Base-by-base conservation (phyloP, 2,329 filamentous ascomycete genomes). In the Scedosporium boydii region DNA sequence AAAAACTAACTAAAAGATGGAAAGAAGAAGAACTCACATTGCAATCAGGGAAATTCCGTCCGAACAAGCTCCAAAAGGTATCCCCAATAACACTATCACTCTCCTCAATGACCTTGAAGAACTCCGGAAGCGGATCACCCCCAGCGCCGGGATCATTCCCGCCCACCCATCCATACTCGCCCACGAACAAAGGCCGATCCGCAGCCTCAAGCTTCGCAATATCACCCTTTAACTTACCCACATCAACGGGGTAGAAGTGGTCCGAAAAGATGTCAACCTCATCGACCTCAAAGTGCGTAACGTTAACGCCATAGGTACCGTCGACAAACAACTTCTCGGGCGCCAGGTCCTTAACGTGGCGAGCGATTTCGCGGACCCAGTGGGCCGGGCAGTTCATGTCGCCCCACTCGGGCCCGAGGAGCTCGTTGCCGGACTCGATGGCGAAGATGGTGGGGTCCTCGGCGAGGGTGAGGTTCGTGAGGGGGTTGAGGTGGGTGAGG, bases 401-500 rank as follows among this genome's bases (percentile, higher is more conserved):
- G 26, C 74, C 75, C 70, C 73, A 80, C 3, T 73, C 64, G 9
- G 75, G 72, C 0, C 78, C 79, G 6, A 72, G 69, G 4, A 81
- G 74, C 67, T 81, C 78, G 67, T 81, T 81, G 6, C 79, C 78
- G 0, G 76, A 80, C 68, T 80, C 78, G 65, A 77, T 78, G 10
- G 77, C 78, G 63, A 80, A 79, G 62, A 81, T 80, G 3, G 78
- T 80, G 4, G 78, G 75, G 65, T 81, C 78, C 62, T 79, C 74
- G 12, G 77, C 78, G 64, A 79, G 80, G 1, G 75, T 76, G 3
- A 79, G 69, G 60, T 75, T 74, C 7, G 75, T 80, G 67, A 77
- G 77, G 41, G 71, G 72, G 66, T 81, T 81, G 16, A 72, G 68
- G 65, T 81, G 79, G 1, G 76, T 78, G 58, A 80, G 64, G 34